These are phyloP conservation scores for Cryptococcus neoformans DNA, from an alignment of 1,284 basidiomycete species.

Conservation along the genomic window DNA sequence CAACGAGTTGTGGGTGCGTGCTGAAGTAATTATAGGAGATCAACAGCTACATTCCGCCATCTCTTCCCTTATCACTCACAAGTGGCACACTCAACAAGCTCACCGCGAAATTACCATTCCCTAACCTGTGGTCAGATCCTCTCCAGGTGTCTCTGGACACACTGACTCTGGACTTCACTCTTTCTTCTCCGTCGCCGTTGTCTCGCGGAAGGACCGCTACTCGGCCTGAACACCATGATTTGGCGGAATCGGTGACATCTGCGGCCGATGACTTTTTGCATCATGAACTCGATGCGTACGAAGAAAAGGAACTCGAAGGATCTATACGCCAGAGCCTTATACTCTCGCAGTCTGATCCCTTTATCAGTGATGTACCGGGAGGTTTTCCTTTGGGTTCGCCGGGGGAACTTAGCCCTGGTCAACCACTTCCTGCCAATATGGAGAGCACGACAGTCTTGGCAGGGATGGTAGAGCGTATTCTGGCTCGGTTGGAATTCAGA, in stretches of 20 bases:
- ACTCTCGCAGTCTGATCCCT: slow-evolving; percentile 37
- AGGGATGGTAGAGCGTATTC: slow-evolving; percentile 73
- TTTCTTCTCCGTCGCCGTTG: slow-evolving; percentile 52
- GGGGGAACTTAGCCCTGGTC: neutral
- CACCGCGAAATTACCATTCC: slow-evolving; percentile 57
- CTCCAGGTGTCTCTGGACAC: slow-evolving; percentile 54
- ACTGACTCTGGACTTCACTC: slow-evolving; percentile 66
- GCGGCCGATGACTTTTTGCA: slow-evolving; percentile 82
- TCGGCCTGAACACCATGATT: slow-evolving; percentile 46
- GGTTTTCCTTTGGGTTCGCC: slow-evolving; percentile 29
- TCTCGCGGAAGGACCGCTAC: neutral
- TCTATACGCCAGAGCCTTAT: slow-evolving; percentile 55
- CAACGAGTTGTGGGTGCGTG: neutral
- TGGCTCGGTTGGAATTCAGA: slow-evolving; percentile 76
- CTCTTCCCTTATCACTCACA: slow-evolving; percentile 65
- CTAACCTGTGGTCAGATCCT: slow-evolving; percentile 45
- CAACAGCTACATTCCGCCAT: slow-evolving; percentile 62
- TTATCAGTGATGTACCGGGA: slow-evolving; percentile 33
- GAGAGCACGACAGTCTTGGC: slow-evolving; percentile 74
- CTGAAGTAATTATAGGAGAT: slow-evolving; percentile 60
- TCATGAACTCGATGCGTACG: slow-evolving; percentile 67
- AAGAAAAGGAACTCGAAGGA: slow-evolving; percentile 68
- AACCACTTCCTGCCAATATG: slow-evolving; percentile 15
- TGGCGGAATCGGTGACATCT: slow-evolving; percentile 72
- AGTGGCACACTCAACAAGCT: slow-evolving; percentile 70